Conservation (phyloP, 768 basidiomycete species). For the Holtermanniella nyarrowii region DNA sequence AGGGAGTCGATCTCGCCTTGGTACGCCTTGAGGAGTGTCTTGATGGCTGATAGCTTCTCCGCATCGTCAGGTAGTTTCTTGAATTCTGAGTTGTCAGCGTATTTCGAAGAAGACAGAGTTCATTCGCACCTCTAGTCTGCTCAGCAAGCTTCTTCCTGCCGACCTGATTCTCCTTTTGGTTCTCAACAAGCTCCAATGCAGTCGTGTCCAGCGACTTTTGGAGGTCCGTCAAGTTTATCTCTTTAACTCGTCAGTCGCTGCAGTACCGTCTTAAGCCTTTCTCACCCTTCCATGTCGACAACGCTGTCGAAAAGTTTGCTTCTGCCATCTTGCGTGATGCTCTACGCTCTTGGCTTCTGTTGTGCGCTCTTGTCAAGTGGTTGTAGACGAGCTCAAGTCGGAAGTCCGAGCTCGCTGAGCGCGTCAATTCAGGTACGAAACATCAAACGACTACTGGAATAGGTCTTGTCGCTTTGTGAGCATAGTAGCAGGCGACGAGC, state of each 20-base stretch:
- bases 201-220: slow-evolving; percentile 89
- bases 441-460: no score
- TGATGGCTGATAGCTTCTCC: slow-evolving; percentile 78
- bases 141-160: slow-evolving; percentile 90
- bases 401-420: no score
- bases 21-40: slow-evolving; percentile 86
- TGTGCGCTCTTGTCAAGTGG: no score
- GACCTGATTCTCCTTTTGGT: slow-evolving; percentile 92
- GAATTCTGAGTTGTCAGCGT: no score
- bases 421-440: no score
- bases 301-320: slow-evolving; percentile 83
- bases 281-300: slow-evolving; percentile 84
- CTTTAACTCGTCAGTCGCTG: slow-evolving; percentile 42
- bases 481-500: no score
- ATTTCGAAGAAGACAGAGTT: no score
- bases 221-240: slow-evolving; percentile 75
- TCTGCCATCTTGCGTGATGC: slow-evolving; percentile 44
- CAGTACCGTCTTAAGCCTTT: background rate
- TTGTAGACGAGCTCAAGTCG: no score
- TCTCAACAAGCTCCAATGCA: slow-evolving; percentile 91
- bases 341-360: no score
- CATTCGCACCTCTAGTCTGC: slow-evolving; percentile 76
- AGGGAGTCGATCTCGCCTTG: slow-evolving; percentile 93
- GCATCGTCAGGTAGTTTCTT: slow-evolving; percentile 78
- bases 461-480: no score